These are phyloP conservation scores for Tuber indicum DNA, from an alignment of 495 filamentous ascomycete species.

Conservation along the genomic window DNA sequence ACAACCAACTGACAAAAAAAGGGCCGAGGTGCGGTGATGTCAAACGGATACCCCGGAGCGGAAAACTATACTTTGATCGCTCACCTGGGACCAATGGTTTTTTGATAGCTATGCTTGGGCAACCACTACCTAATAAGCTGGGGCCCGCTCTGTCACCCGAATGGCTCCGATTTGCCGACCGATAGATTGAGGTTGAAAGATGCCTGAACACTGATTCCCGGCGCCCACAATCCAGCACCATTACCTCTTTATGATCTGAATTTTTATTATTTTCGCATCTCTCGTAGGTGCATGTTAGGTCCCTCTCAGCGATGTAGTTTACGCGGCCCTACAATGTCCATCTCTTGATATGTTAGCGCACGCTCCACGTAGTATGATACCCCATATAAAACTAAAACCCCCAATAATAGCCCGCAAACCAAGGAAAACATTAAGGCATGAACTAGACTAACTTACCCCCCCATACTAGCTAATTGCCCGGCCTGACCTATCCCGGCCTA, in stretches of 20 bases:
- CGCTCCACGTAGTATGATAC: neutral
- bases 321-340: neutral
- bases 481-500: neutral
- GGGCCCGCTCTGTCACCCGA: neutral
- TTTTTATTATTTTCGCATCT: neutral
- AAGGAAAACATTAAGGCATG: neutral
- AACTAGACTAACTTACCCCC: neutral
- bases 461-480: neutral
- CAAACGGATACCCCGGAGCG: neutral
- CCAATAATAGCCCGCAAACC: neutral
- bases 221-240: neutral
- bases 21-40: neutral
- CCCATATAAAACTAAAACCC: neutral
- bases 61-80: neutral
- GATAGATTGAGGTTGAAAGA: neutral
- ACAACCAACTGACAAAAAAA: neutral
- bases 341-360: neutral
- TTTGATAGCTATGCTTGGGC: neutral
- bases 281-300: neutral
- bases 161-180: neutral
- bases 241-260: neutral
- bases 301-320: neutral
- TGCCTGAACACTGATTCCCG: neutral
- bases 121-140: neutral
- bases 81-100: neutral